Conservation (phyloP, 345 rosid genomes). For the Nasturtium officinale region DNA sequence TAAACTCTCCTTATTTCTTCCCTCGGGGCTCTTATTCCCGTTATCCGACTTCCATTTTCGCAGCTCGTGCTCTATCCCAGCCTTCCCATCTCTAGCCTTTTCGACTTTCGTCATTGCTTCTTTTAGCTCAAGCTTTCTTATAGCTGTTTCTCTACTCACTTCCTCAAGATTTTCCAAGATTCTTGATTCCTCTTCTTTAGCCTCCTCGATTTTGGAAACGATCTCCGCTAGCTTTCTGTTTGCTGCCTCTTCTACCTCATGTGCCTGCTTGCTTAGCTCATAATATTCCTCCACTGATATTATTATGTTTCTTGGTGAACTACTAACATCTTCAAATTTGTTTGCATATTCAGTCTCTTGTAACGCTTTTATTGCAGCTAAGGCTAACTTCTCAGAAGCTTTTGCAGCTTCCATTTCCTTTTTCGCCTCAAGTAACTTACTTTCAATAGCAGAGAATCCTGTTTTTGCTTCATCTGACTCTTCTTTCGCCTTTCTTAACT, state of each 20-base stretch:
- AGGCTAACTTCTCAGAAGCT: conserved; percentile 86
- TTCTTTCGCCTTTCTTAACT: conserved; percentile 72
- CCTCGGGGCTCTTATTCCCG: conserved; percentile 55
- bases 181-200: conserved; percentile 70
- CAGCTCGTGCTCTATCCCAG: conserved; percentile 76
- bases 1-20: conserved; percentile 36
- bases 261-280: conserved; percentile 77
- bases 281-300: conserved; percentile 87
- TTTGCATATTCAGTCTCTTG: conserved; percentile 70
- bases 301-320: conserved; percentile 49
- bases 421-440: conserved; percentile 59
- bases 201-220: conserved; percentile 71
- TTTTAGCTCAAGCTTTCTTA: conserved; percentile 60
- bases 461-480: conserved; percentile 76
- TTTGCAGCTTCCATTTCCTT: conserved; percentile 88
- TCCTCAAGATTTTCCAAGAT: conserved; percentile 66
- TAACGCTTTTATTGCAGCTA: conserved; percentile 83
- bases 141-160: conserved; percentile 62
- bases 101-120: conserved; percentile 76
- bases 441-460: conserved; percentile 58
- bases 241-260: conserved; percentile 83
- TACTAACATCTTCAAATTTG: conserved; percentile 36
- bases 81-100: conserved; percentile 81
- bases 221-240: conserved; percentile 73
- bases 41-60: conserved; percentile 91